Evolutionary conservation across 176 grass and related monocot species (phyloP), one percentile per base, ranked within the genome.

Genomic region (Tillandsia leiboldiana): DNA sequence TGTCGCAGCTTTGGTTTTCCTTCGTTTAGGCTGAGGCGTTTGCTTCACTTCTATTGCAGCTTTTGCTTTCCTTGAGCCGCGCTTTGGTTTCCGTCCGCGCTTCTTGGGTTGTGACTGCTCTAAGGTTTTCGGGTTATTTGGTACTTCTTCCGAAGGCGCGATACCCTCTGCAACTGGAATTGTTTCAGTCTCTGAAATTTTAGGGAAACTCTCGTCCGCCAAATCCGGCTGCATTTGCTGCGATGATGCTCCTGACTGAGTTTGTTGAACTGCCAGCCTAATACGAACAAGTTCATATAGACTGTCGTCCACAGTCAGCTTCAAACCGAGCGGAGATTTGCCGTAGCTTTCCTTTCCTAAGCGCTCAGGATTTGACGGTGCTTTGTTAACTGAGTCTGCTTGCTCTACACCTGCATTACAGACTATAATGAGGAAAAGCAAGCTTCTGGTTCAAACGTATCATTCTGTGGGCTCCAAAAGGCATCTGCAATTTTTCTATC

Each of bases 21-120:
- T 72, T 26, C 23, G 22, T 47, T 79, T 83, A 70, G 67, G 81
- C 67, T 79, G 83, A 47, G 72, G 47, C 64, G 69, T 77, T 5
- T 8, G 59, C 15, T 73, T 69, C 13, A 64, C 75, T 50, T 28
- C 56, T 51, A 51, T 66, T 14, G 72, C 28, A 75, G 53, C 61
- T 67, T 77, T 74, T 59, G 70, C 66, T 64, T 50, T 56, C 66
- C 52, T 68, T 71, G 61, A 23, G 69, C 70, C 12, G 9, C 5
- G 26, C 12, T 57, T 42, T 14, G 8, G 26, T 51, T 48, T 48
- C 50, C 67, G 50, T 58, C 8, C 53, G 12, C 52, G 73, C 42
- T 67, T 86, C 49, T 20, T 80, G 48, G 66, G 69, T 63, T 57
- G 15, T 33, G 51, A 49, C 51, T 65, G 74, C 66, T 66, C 11